These are phyloP conservation scores for Cladophialophora bantiana DNA, from an alignment of 2,329 filamentous ascomycete species.

Conservation along the genomic window DNA sequence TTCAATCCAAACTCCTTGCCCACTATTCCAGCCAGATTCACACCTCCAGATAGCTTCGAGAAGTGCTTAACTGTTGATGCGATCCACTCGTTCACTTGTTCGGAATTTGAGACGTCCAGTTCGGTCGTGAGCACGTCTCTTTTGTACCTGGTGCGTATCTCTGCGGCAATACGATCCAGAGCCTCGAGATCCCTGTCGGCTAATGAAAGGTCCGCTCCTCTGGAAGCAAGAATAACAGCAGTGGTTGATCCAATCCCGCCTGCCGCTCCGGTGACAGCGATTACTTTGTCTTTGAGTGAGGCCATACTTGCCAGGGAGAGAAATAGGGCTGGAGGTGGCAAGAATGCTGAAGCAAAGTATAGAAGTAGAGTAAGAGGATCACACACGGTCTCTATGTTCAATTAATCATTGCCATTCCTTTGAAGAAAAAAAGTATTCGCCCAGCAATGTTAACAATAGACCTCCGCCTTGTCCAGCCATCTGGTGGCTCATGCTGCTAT, in stretches of 20 bases:
- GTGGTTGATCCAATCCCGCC: constrained; percentile 61
- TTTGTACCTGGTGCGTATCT: constrained; percentile 9
- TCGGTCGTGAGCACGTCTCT: constrained; percentile 12
- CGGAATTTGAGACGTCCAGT: constrained; percentile 45
- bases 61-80: constrained; percentile 45
- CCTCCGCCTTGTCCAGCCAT: too few species aligned
- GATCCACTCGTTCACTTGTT: constrained; percentile 46
- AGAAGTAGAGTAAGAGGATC: too few species aligned
- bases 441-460: too few species aligned
- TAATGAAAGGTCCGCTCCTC: constrained; percentile 56
- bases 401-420: too few species aligned
- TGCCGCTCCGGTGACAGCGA: constrained; percentile 59
- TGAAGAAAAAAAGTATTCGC: too few species aligned
- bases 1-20: constrained; percentile 23
- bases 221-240: constrained; percentile 52
- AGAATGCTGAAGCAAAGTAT: too few species aligned
- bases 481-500: too few species aligned
- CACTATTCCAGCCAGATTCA: constrained; percentile 23
- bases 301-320: too few species aligned
- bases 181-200: constrained; percentile 54
- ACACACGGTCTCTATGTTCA: too few species aligned
- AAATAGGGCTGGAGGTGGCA: too few species aligned
- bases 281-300: constrained; percentile 47
- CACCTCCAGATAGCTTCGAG: constrained; percentile 36
- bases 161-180: constrained; percentile 39